phyloP scores from a whole-genome alignment of 345 rosid genomes.

The Populus davidiana region DNA sequence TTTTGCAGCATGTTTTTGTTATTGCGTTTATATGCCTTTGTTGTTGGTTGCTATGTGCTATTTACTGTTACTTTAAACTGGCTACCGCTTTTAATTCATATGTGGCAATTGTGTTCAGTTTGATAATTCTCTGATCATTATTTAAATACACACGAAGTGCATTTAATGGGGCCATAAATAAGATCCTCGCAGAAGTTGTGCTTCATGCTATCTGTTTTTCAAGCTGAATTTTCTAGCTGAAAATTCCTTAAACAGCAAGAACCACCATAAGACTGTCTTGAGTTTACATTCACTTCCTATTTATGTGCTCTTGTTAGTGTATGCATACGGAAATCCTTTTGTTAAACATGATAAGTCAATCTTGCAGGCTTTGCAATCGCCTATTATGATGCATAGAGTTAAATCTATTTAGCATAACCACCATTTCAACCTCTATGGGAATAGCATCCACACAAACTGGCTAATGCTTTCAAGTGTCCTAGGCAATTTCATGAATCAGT shows the following conservation, averaged over 20 bases:
- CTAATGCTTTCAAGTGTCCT: neutral
- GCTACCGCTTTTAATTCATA: neutral
- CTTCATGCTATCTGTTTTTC: neutral
- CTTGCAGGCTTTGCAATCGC: neutral
- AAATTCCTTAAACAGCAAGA: neutral
- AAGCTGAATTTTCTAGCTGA: neutral
- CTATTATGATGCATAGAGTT: neutral
- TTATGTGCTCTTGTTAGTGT: no score
- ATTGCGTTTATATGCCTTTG: neutral
- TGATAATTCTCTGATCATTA: neutral
- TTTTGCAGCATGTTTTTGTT: neutral
- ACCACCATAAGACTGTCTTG: neutral
- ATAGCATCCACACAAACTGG: neutral
- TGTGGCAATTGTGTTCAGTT: neutral
- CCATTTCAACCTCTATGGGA: neutral
- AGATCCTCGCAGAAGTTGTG: neutral
- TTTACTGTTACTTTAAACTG: neutral
- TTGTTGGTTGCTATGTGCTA: neutral
- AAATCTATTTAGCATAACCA: neutral
- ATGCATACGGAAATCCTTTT: no score
- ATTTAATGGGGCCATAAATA: no score
- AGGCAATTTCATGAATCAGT: neutral
- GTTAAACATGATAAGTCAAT: neutral
- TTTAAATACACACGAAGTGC: neutral
- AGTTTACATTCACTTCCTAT: no score